Conservation (phyloP, 352 stramenopile species). For the Pythium volutum region DNA sequence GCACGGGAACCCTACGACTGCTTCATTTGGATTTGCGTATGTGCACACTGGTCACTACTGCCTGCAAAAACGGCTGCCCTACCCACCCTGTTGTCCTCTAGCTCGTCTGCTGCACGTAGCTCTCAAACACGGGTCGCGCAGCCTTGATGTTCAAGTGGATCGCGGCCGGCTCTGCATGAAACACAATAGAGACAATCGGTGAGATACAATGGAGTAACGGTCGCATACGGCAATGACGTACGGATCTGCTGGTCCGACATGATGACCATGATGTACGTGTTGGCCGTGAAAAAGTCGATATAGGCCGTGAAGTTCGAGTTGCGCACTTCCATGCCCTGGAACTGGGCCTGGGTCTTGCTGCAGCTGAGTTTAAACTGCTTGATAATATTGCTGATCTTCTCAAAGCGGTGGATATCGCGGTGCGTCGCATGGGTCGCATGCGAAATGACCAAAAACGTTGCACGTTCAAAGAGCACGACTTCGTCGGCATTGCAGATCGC, state of each 20-base stretch:
- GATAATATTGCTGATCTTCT: constrained; percentile 99
- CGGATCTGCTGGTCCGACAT: constrained; percentile 90
- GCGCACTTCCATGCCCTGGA: constrained; percentile 96
- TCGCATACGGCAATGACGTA: too few species aligned
- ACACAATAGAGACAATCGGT: background rate
- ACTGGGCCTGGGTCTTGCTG: constrained; percentile 97
- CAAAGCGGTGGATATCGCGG: constrained; percentile 97
- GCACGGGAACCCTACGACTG: too few species aligned
- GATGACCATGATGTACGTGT: constrained; percentile 99
- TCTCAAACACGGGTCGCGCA: constrained; percentile 94
- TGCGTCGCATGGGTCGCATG: constrained; percentile 91
- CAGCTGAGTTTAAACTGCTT: constrained; percentile 99
- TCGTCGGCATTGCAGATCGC: constrained; percentile 95
- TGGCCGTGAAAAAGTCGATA: constrained; percentile 98
- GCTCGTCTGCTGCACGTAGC: constrained; percentile 93
- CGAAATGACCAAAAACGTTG: constrained; percentile 99
- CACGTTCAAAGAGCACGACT: constrained; percentile 97
- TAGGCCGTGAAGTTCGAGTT: constrained; percentile 98
- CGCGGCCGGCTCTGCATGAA: constrained; percentile 81
- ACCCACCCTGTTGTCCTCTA: constrained; percentile 24
- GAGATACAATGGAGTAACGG: background rate
- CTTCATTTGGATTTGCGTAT: too few species aligned
- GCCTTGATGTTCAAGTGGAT: constrained; percentile 98
- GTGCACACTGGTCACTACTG: too few species aligned
- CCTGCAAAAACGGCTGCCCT: background rate